phyloP scores from a whole-genome alignment of 805 yeast species.

The Candida krabiensis region DNA sequence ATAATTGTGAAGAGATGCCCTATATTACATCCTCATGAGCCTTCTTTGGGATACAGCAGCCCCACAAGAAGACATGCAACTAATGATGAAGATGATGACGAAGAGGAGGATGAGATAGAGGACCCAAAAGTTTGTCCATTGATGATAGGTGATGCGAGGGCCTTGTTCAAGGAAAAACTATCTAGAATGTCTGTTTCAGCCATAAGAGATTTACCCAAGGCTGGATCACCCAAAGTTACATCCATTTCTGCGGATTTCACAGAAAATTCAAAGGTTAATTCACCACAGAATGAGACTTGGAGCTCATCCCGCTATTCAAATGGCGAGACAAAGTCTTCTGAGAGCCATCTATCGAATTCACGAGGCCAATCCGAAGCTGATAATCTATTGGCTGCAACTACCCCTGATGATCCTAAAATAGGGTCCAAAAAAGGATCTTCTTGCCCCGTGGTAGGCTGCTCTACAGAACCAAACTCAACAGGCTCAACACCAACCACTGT shows the following conservation, averaged over 20 bases:
- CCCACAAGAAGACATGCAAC: slow-evolving; percentile 2
- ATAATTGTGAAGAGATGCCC: slow-evolving; percentile 28
- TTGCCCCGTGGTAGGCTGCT: slow-evolving; percentile 24
- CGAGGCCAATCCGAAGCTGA: neutral
- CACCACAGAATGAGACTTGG: neutral
- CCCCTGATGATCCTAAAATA: slow-evolving; percentile 1
- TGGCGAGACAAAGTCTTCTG: neutral
- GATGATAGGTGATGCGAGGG: slow-evolving; percentile 45
- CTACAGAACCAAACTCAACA: slow-evolving; percentile 5
- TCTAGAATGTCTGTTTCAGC: slow-evolving; percentile 33
- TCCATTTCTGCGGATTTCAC: slow-evolving; percentile 26
- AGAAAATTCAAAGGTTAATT: slow-evolving; percentile 9
- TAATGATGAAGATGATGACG: slow-evolving; percentile 17
- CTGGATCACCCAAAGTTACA: slow-evolving; percentile 24
- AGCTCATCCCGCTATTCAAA: neutral
- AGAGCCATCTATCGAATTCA: neutral
- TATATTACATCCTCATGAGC: slow-evolving; percentile 26
- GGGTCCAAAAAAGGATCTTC: slow-evolving; percentile 12
- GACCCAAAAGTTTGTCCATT: slow-evolving; percentile 44
- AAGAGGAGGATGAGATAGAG: slow-evolving; percentile 27
- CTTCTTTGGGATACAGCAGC: slow-evolving; percentile 11
- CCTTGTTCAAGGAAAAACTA: slow-evolving; percentile 35
- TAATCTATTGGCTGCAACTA: neutral
- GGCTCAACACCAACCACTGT: slow-evolving; percentile 6
- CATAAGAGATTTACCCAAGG: slow-evolving; percentile 24